Conservation (phyloP, 495 filamentous ascomycete genomes). For the Trichodelitschia bisporula region DNA sequence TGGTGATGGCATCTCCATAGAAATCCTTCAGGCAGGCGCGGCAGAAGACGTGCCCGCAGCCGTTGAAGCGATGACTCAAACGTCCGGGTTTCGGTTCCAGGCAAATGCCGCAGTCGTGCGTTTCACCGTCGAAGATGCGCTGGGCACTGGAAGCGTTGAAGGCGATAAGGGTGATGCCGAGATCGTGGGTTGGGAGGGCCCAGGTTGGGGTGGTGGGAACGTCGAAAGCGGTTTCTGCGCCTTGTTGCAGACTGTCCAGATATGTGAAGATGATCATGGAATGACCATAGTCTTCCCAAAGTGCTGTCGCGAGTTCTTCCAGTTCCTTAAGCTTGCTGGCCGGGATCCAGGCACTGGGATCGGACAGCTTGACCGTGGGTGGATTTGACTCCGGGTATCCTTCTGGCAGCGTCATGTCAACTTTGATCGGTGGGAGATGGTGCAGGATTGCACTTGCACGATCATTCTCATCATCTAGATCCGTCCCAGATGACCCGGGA, state of each 20-base stretch:
- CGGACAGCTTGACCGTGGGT: conserved; percentile 39
- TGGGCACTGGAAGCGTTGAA: conserved; percentile 51
- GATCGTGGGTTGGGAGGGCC: conserved; percentile 26
- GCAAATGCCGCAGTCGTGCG: conserved; percentile 79
- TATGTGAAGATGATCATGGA: conserved; percentile 61
- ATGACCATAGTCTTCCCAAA: conserved; percentile 70
- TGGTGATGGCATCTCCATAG: conserved; percentile 64
- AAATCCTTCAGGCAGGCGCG: conserved; percentile 62
- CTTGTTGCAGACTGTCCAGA: conserved; percentile 68
- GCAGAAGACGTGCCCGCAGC: conserved; percentile 84
- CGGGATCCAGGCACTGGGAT: conserved; percentile 48
- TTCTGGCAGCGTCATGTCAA: conserved; percentile 44
- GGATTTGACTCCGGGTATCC: conserved; percentile 48
- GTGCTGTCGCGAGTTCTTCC: conserved; percentile 26
- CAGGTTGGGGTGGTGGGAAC: conserved; percentile 28
- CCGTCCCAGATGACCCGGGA: conserved; percentile 18
- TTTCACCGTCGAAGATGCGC: conserved; percentile 54
- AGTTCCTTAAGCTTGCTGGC: conserved; percentile 28
- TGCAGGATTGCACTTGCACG: conserved; percentile 27
- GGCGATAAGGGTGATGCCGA: conserved; percentile 52
- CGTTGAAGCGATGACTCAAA: conserved; percentile 49
- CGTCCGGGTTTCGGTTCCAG: conserved; percentile 74
- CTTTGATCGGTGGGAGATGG: conserved; percentile 49
- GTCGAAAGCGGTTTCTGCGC: conserved; percentile 53
- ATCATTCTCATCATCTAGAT: conserved; percentile 3